A percentile compares a stretch with the other conserved stretches of the same genome.
Conservation (phyloP, 306 rosid species). For the Astragalus glycyphyllos region DNA sequence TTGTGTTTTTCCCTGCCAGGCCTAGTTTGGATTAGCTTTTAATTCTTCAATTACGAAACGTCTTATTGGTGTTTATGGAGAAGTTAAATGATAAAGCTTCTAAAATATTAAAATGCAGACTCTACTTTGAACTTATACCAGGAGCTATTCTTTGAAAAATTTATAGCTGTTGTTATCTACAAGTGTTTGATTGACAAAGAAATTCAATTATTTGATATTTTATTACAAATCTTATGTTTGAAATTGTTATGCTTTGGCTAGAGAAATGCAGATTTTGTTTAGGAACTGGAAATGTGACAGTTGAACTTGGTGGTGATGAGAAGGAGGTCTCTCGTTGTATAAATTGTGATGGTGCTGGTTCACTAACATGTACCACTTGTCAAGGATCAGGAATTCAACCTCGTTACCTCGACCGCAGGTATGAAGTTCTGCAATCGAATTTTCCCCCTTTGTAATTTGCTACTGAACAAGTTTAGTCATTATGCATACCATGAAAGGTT, state of each 20-base stretch:
- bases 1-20: too few species aligned
- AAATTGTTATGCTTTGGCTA: constrained; percentile 45
- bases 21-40: too few species aligned
- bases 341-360: constrained; percentile 87
- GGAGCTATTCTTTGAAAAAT: too few species aligned
- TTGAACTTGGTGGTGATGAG: constrained; percentile 84
- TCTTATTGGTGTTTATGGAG: too few species aligned
- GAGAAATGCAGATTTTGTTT: constrained; percentile 92
- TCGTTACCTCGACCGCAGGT: constrained; percentile 98
- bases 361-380: constrained; percentile 93
- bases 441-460: not conserved
- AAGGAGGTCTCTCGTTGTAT: constrained; percentile 87
- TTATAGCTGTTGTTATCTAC: too few species aligned
- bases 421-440: constrained; percentile 33
- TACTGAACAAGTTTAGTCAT: constrained; percentile 1
- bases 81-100: too few species aligned
- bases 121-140: too few species aligned
- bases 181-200: too few species aligned
- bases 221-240: constrained; percentile 8
- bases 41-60: too few species aligned
- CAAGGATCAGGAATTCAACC: constrained; percentile 99
- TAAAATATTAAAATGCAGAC: too few species aligned
- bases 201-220: too few species aligned
- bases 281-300: constrained; percentile 74
- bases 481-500: constrained; percentile 13